Base-by-base conservation (phyloP, 23 red algal genomes). In the Agarophyton chilense region DNA sequence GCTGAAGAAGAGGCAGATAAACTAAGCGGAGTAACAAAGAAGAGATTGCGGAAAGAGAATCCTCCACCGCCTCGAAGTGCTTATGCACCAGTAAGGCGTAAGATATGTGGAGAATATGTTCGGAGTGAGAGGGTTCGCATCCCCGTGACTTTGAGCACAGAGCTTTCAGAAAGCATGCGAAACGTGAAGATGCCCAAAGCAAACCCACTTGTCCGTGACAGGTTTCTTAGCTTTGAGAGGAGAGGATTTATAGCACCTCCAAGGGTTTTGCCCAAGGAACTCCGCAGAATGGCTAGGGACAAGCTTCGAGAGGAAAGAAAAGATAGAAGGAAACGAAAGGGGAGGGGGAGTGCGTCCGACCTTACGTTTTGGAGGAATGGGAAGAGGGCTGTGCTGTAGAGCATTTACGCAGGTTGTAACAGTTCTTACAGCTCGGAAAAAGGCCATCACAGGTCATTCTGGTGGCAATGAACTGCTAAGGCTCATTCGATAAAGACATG, bases 301-400 rank as follows among this genome's bases (percentile, higher is more conserved):
- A 91, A 76, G 52, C 47, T 57, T n/a, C 88, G 65, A 44, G 88
- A 91, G 38, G 76, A 81, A 52, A 74, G 49, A 21, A 70, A 76
- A 29, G 88, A 91, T 28, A 91, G 45, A 38, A 68, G 60, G 61
- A 72, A 45, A 49, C 36, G 88, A 47, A 81, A 82, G 77, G 88
- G 88, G 0, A 28, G 77, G 29, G 76, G 77, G 13, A 72, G 58
- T 28, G 46, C 56, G 41, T 91, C 88, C 12, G 51, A 82, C 62
- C 47, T 91, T 34, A 91, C 88, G 47, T 91, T 73, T 75, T 91
- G 88, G 88, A 81, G 76, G 42, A 81, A 74, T 65, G 71, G 85
- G 18, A 89, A 89, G 44, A 57, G 54, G 13, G 85, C 60, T 25
- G 58, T 78, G 16, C 32, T 65, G 11, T 65, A 65, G 32, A 55